Percentiles rank a stretch among this genome's conserved stretches.
Conservation (phyloP, 306 rosid species). For the Ochetophila trinervis region DNA sequence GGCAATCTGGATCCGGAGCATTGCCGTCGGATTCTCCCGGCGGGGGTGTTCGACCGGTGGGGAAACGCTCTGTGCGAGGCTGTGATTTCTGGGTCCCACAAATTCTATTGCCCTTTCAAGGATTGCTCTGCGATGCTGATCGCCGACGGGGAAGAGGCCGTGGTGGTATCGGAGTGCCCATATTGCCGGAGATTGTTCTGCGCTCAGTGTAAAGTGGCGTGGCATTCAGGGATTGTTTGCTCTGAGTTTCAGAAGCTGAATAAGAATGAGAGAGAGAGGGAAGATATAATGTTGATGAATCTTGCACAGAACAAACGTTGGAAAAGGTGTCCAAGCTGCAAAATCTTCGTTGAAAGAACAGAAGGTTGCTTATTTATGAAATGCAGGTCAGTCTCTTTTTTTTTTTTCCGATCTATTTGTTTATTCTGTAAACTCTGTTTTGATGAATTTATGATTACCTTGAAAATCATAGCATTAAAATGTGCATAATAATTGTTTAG, state of each 20-base stretch:
- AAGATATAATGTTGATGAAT: constrained; percentile 26
- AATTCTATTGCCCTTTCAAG: constrained; percentile 45
- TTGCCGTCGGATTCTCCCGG: constrained; percentile 37
- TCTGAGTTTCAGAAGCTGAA: constrained; percentile 34
- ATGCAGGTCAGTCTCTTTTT: constrained; percentile 48
- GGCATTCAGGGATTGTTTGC: constrained; percentile 52
- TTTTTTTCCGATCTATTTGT: neutral
- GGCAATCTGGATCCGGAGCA: constrained; percentile 28
- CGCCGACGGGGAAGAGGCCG: constrained; percentile 7
- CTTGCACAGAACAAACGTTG: constrained; percentile 39
- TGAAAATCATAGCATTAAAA: too few species aligned
- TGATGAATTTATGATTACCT: too few species aligned
- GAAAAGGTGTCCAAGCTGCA: constrained; percentile 56
- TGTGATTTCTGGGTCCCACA: constrained; percentile 4
- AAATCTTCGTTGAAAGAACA: constrained; percentile 33
- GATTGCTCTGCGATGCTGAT: constrained; percentile 45
- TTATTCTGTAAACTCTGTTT: neutral
- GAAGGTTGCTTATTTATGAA: constrained; percentile 44
- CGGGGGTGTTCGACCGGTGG: constrained; percentile 38
- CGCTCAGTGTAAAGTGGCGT: constrained; percentile 43
- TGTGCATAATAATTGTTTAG: too few species aligned
- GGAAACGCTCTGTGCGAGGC: constrained; percentile 34
- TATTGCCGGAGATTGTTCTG: constrained; percentile 55
- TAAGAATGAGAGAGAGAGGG: constrained; percentile 34
- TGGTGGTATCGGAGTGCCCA: constrained; percentile 47